Base-by-base conservation (phyloP, 768 basidiomycete species). In the Atractiella rhizophila region DNA sequence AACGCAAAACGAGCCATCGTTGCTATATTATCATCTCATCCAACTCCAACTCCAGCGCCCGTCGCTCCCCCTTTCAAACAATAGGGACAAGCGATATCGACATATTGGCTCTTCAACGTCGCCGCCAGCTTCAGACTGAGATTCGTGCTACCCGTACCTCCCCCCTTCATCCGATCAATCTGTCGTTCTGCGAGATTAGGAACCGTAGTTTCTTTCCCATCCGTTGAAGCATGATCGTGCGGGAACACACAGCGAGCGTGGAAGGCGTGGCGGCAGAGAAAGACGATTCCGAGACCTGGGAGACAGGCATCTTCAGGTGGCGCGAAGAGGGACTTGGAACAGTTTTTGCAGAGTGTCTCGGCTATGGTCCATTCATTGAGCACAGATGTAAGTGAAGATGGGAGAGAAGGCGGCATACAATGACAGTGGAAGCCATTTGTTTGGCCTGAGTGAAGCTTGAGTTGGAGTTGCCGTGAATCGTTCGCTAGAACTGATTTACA, bases 401-500 rank as follows among this genome's bases (percentile, higher is more conserved):
- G 16, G 25, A 3, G 10, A 21, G 11, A 29, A 3, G 23, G 2
- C 27, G n/a, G 25, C 45, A 21, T 28, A 81, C 85, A 65, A 13
- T 70, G 69, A 25, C 79, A 63, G 50, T 77, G 70, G 51, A 78
- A 79, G 0, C 86, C 83, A 28, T 67, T 68, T 0, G 71, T 74
- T 56, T 94, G 88, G 27, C 74, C 72, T 36, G 58, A 65, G 48
- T 80, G 74, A 42, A 94, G 61, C 44, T 62, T 64, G 35, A 63
- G 62, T 2, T 76, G 73, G 26, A 91, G 66, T 31, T 70, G 68
- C 1, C 70, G 65, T 49, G 75, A 76, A 57, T 96, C 88, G 12
- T 77, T 72, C 40, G 79, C 67, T 42, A 96, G 57, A 38, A 96
- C 81, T 4, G 69, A 69, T 59, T 80, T 76, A 54, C 85, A 91